Percentiles rank a stretch among this genome's conserved stretches.
These are phyloP conservation scores for Ustilago tritici DNA, from an alignment of 1,284 basidiomycete species.

Conservation along the genomic window DNA sequence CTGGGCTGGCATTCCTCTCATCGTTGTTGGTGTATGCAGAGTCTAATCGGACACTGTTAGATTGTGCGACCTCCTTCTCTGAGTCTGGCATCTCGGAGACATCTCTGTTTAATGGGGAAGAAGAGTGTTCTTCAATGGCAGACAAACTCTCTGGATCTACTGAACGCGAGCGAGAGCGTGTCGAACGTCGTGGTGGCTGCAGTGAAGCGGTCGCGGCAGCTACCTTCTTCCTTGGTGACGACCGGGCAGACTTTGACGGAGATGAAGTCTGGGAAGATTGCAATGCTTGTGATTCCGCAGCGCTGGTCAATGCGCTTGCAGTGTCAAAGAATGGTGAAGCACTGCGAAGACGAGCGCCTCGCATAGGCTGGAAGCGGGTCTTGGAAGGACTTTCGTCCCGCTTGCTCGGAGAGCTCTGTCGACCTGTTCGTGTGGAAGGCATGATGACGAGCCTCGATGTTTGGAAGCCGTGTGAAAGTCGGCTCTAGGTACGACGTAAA, in stretches of 20 bases:
- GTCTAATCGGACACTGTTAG: constrained; percentile 2
- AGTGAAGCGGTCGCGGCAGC: constrained; percentile 27
- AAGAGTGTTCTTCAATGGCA: constrained; percentile 21
- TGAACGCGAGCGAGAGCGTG: constrained; percentile 44
- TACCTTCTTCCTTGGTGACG: constrained; percentile 37
- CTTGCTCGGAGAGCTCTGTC: constrained; percentile 48
- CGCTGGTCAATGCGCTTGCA: constrained; percentile 22
- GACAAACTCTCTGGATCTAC: constrained; percentile 25
- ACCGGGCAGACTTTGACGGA: constrained; percentile 28
- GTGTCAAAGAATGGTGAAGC: constrained; percentile 44
- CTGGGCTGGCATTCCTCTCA: constrained; percentile 9
- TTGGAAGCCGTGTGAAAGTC: neutral
- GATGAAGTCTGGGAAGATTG: constrained; percentile 24
- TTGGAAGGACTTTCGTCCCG: constrained; percentile 36
- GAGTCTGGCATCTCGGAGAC: constrained; percentile 11
- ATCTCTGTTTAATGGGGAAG: neutral
- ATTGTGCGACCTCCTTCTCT: constrained; percentile 12
- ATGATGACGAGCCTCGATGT: constrained; percentile 10
- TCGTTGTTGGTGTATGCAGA: neutral
- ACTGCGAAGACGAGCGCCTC: constrained; percentile 45
- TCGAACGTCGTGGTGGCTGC: constrained; percentile 28
- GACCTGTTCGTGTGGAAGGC: constrained; percentile 41
- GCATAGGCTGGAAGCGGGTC: constrained; percentile 44
- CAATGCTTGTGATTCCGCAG: constrained; percentile 10
- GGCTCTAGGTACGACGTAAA: neutral